Base-by-base conservation (phyloP, 257 asterid genomes). In the Ilex asprella region DNA sequence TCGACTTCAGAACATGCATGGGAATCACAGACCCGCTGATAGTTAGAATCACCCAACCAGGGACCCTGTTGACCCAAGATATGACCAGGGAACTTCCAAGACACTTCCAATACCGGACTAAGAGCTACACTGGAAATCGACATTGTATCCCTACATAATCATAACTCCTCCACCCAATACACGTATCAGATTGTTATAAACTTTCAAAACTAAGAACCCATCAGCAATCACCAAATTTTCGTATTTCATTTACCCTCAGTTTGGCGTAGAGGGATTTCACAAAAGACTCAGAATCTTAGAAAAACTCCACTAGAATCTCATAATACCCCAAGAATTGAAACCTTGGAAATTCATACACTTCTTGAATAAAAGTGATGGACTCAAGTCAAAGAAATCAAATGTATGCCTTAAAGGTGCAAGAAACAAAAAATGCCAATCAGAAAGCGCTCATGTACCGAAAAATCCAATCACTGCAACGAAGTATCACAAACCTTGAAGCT, bases 71-170 rank as follows among this genome's bases (percentile, higher is more conserved):
- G 76, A 46, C 72, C 81, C 30, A 72, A 70, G 62, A 71, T 67
- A 49, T 75, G 74, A 52, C 85, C 70, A 0, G 86, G 86, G 61
- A 75, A 74, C 60, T 70, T 80, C 84, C 85, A 81, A 66, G 74
- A 79, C 58, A 82, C 88, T 43, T 86, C 86, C 60, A 65, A 61
- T 65, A 80, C 83, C 56, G 95, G 89, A 68, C 88, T 62, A n/a
- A 80, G 86, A 46, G 86, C 95, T 58, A 88, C 95, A 63, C 83
- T 88, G 60, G 95, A 89, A 60, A 82, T 67, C 16, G 89, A 78
- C 94, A 88, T 82, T 72, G 82, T 68, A 69, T 80, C 67, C 67
- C 63, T 61, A 68, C 67, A 61, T 64, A 67, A 61, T 71, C 60
- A 70, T 69, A 69, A 54, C 62, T 31, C 65, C 46, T 66, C 66